Base-by-base conservation (phyloP, 2,329 filamentous ascomycete genomes). In the Aspergillus uvarum region DNA sequence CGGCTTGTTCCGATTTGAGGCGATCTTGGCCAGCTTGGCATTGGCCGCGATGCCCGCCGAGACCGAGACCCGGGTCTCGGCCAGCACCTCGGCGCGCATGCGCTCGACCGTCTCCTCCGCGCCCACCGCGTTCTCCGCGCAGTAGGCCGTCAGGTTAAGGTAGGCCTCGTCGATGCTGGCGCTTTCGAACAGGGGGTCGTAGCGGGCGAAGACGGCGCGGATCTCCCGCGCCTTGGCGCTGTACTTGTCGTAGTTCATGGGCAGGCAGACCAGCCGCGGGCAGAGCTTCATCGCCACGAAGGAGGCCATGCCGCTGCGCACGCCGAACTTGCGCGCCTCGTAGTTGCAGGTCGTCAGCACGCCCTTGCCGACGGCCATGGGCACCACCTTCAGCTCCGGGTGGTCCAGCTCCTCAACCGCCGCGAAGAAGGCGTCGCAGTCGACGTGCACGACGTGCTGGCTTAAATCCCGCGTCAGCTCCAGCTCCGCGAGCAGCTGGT, bases 341-440 rank as follows among this genome's bases (percentile, higher is more conserved):
- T 99, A 99, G 73, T 98, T 99, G 75, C 87, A 89, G 0, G 87
- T 89, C 4, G 86, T 89, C 48, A 89, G 73, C 2, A 89, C 87
- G 7, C 87, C 87, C 67, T 84, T 84, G 0, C 95, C 95, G 0
- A 99, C 95, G 0, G 94, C 92, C 78, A 99, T 97, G 0, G 95
- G 95, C 0, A 96, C 80, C 44, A 92, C 82, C 61, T 89, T 90
- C 50, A 99, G 82, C 72, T 96, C 93, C 0, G 94, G 95, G 1
- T 89, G 84, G 68, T 91, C 89, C 3, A 93, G 83, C 66, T 88
- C 91, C 74, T 98, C 95, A 0, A 98, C 95, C 0, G 95, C 92
- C 0, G 95, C 95, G 71, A 95, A 99, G 76, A 99, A 99, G 16
- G 95, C 95, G 79, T 99, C 95, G 76, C 95, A 98, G 74, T 99